These are phyloP conservation scores for Plectosphaerella sp. DNA, from an alignment of 2,329 filamentous ascomycete species.

Conservation along the genomic window DNA sequence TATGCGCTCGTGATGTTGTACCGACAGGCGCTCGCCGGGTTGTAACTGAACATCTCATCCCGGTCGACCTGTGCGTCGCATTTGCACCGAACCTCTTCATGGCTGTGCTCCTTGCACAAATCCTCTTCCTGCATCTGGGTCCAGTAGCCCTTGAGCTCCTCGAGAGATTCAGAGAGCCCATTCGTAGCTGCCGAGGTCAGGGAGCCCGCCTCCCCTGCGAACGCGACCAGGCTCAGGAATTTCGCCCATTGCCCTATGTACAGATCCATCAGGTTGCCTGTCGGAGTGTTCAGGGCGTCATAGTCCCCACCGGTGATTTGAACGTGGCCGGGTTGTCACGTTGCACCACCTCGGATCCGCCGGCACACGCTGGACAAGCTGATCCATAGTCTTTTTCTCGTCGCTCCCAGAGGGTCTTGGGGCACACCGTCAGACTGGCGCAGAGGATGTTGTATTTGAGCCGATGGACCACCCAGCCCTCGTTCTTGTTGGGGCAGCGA, in stretches of 20 bases:
- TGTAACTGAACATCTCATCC: constrained; percentile 5
- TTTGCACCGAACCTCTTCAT: constrained; percentile 2
- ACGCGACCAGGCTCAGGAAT: background rate
- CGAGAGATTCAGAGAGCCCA: background rate
- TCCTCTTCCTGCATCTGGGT: constrained; percentile 1
- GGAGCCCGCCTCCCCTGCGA: background rate
- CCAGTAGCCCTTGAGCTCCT: background rate
- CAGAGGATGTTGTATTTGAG: constrained; percentile 1
- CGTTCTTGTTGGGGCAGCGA: background rate
- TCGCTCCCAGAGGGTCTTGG: constrained; percentile 1
- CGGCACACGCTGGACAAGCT: background rate
- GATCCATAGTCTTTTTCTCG: background rate
- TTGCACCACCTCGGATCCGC: background rate
- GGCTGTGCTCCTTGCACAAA: constrained; percentile 9
- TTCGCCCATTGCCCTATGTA: background rate
- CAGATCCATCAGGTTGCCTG: background rate
- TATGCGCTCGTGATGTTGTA: background rate
- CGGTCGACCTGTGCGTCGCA: constrained; percentile 9
- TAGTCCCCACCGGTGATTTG: background rate
- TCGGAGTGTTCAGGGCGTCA: background rate
- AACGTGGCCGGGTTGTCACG: background rate
- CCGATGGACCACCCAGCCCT: background rate
- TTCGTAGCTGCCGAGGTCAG: no score
- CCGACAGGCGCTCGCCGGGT: constrained; percentile 9
- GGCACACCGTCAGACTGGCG: background rate